phyloP scores from a whole-genome alignment of 1,284 basidiomycete species.

The Phylloporus gajari region DNA sequence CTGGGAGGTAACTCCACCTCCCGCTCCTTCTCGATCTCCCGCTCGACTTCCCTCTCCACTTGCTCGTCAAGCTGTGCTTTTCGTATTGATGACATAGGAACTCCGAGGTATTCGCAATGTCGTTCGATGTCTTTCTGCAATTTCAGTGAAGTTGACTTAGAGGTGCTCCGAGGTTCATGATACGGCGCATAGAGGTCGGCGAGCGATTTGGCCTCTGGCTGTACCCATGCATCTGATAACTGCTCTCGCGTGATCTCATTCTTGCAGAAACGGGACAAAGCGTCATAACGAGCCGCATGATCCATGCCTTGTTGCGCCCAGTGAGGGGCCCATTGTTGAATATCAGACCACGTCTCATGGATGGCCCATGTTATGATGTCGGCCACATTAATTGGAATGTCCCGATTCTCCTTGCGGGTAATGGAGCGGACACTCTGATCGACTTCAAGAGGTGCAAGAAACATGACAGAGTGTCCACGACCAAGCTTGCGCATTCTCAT shows the following conservation, averaged over 20 bases:
- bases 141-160: slow-evolving; percentile 17
- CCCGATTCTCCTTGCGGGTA: slow-evolving; percentile 17
- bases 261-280: slow-evolving; percentile 38
- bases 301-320: slow-evolving; percentile 60
- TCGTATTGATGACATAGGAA: slow-evolving; percentile 3
- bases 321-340: slow-evolving; percentile 49
- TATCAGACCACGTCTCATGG: slow-evolving; percentile 23
- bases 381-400: slow-evolving; percentile 25
- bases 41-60: slow-evolving; percentile 58
- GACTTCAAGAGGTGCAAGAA: slow-evolving; percentile 58
- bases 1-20: slow-evolving; percentile 48
- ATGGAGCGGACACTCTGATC: slow-evolving; percentile 51
- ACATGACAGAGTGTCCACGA: slow-evolving; percentile 56
- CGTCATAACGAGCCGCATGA: slow-evolving; percentile 44
- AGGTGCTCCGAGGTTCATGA: too few species aligned
- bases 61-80: slow-evolving; percentile 51
- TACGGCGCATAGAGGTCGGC: slow-evolving; percentile 46
- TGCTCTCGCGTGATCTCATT: not conserved
- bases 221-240: slow-evolving; percentile 45
- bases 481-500: slow-evolving; percentile 62
- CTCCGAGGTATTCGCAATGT: too few species aligned
- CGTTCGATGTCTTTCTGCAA: slow-evolving; percentile 2
- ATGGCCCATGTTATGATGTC: slow-evolving; percentile 6
- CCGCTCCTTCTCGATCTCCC: slow-evolving; percentile 35
- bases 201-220: slow-evolving; percentile 49